Evolutionary conservation across 2,329 filamentous ascomycete genomes (phyloP).

Genomic region (Exophiala dermatitidis): DNA sequence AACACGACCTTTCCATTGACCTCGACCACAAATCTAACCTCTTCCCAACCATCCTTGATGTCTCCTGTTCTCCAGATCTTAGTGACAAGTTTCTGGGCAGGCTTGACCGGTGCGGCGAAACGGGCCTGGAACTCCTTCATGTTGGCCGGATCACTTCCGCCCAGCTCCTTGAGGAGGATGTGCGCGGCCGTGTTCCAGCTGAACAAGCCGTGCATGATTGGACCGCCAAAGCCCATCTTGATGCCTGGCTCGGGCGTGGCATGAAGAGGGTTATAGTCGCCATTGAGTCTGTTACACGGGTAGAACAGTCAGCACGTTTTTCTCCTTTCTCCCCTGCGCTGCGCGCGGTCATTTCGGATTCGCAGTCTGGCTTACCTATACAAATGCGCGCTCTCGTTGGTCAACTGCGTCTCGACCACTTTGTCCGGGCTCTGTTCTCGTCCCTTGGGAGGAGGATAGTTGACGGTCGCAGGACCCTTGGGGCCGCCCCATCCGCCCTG

Average conservation of each 20-base stretch:
- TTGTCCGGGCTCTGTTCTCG: constrained; percentile 57
- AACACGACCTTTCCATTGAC: constrained; percentile 79
- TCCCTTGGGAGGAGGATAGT: constrained; percentile 67
- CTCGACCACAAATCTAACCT: constrained; percentile 70
- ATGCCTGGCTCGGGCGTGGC: constrained; percentile 75
- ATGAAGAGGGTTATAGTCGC: constrained; percentile 91
- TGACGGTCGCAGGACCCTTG: constrained; percentile 73
- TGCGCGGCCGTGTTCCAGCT: constrained; percentile 77
- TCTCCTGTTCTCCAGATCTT: constrained; percentile 74
- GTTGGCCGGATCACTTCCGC: constrained; percentile 69
- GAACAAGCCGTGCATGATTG: constrained; percentile 84
- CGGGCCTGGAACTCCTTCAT: constrained; percentile 83
- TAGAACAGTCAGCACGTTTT: neutral
- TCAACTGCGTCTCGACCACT: constrained; percentile 63
- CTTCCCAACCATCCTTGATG: constrained; percentile 62
- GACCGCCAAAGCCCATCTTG: constrained; percentile 85
- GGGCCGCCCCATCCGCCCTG: constrained; percentile 83
- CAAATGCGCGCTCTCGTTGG: constrained; percentile 62
- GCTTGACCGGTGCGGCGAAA: constrained; percentile 77
- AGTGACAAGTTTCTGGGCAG: constrained; percentile 72
- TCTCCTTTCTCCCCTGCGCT: neutral
- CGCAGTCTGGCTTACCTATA: constrained; percentile 48
- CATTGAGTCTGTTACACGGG: constrained; percentile 57
- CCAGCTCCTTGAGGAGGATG: constrained; percentile 63
- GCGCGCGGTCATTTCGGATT: no score